Base-by-base conservation (phyloP, 2,329 filamentous ascomycete genomes). In the Coniochaeta sp. region DNA sequence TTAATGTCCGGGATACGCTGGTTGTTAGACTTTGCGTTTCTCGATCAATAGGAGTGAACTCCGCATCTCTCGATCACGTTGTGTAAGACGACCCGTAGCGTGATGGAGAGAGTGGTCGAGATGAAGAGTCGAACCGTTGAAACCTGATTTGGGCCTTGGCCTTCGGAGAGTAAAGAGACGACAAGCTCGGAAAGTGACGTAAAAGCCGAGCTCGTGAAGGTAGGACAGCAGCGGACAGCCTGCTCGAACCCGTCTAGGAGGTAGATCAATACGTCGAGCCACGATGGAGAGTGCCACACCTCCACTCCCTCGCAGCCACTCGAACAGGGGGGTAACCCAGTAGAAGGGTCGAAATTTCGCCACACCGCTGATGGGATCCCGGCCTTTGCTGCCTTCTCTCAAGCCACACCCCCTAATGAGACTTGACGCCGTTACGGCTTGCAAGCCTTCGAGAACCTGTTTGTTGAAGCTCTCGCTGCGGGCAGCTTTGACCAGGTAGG, bases 241-340 rank as follows among this genome's bases (percentile, higher is more conserved):
- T 22, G 18, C 35, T 18, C 5, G 20, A 9, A 26, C n/a, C n/a
- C n/a, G n/a, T 26, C 22, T 12, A 42, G 38, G 38, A 38, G 33
- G 38, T 5, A 22, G 38, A 42, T 26, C 38, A 42, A 42, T 42
- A 42, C 38, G 38, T 42, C 38, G 26, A 42, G 38, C 38, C 38
- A 42, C 38, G 38, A 42, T 42, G 16, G 4, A 3, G 38, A 42
- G 38, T 42, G 38, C 38, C 38, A 42, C 38, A 42, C 38, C 38
- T 42, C 38, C 38, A 42, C 18, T n/a, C 38, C 20, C 38, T 42
- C 38, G 38, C 38, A 42, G 38, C 38, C 38, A 42, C 38, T 42
- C 38, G 20, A 24, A 24, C 22, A 10, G 38, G 38, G n/a, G n/a
- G 38, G 20, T 24, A 24, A 4, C 38, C 38, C 20, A 42, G 38